phyloP scores from a whole-genome alignment of 495 filamentous ascomycete species.

The Bryoglossum gracile region DNA sequence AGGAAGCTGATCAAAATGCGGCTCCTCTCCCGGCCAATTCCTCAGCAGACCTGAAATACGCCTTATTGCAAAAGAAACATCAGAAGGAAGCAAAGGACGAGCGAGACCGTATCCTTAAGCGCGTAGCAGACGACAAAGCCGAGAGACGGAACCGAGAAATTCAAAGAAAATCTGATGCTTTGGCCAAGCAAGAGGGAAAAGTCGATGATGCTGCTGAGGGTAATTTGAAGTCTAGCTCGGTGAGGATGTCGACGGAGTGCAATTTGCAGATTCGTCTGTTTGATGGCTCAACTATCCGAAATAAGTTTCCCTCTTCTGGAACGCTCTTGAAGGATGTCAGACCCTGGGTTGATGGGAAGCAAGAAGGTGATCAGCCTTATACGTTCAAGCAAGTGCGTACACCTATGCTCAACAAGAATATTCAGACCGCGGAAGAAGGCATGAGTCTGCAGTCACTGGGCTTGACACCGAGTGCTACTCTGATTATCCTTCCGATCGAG shows the following conservation, averaged over 20 bases:
- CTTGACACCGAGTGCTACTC: conserved; percentile 67
- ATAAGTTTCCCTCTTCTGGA: conserved; percentile 55
- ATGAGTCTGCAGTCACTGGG: conserved; percentile 57
- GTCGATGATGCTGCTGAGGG: background rate
- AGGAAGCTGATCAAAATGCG: conserved; percentile 22
- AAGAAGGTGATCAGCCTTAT: conserved; percentile 46
- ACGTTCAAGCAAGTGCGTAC: conserved; percentile 79
- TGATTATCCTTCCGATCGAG: conserved; percentile 69
- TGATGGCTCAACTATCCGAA: conserved; percentile 72
- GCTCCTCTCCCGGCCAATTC: conserved; percentile 29
- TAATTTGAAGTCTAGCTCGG: background rate
- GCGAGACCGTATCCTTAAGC: conserved; percentile 50
- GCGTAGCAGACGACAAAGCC: conserved; percentile 61
- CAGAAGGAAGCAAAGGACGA: conserved; percentile 51
- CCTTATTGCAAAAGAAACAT: conserved; percentile 34
- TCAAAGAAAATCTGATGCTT: conserved; percentile 33
- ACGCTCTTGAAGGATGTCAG: conserved; percentile 65
- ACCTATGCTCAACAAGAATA: conserved; percentile 64
- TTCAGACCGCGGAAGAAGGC: conserved; percentile 68
- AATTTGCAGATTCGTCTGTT: conserved; percentile 78
- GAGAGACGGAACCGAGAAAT: conserved; percentile 49
- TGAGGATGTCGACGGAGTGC: conserved; percentile 31
- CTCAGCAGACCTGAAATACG: conserved; percentile 32
- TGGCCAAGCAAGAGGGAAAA: conserved; percentile 9
- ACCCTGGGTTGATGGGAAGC: conserved; percentile 61